Base-by-base conservation (phyloP, 495 filamentous ascomycete species). In the Xylaria acuta region DNA sequence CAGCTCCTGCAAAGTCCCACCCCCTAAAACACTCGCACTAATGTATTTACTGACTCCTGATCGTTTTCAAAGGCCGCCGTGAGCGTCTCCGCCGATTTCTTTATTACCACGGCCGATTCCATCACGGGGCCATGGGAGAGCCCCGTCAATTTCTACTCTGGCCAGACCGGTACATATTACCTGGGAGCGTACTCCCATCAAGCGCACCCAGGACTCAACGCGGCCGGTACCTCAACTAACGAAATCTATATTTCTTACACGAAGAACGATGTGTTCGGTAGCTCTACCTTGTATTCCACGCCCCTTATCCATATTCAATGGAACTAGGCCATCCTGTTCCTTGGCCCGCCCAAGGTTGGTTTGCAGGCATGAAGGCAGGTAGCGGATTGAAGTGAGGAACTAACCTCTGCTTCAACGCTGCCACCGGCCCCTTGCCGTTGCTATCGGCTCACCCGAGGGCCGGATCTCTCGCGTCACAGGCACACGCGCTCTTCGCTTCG, bases 231-330 rank as follows among this genome's bases (percentile, higher is more conserved):
- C 51, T 70, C 43, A 8, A 64, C 66, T 41, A 78, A 80, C 45
- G 75, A 72, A 14, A 77, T 82, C 32, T 81, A 80, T 54, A 64
- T 80, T 34, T 73, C 78, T 5, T 81, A 76, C 51, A 78, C 75
- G 5, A 73, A 76, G 69, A 74, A 73, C 16, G 64, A 72, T 32
- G 54, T 2, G 1, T 11, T 38, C 18, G 5, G 27, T 1, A 16
- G 32, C n/a, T 30, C 36, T 18, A 3, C 25, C 4, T 5, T 34
- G 4, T 72, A 60, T 25, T 49, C 64, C 22, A 67, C 70, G 54
- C 70, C 70, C 2, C 54, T 72, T 16, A 67, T 72, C 18, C 70
- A 72, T 53, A 67, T 72, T n/a, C 8, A 51, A 43, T 72, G 70
- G 70, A 63, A 72, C 12, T 72, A 67, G 40, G 69, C 45, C 11